These are phyloP conservation scores for Microsporum canis DNA, from an alignment of 2,329 filamentous ascomycete genomes.

Conservation along the genomic window DNA sequence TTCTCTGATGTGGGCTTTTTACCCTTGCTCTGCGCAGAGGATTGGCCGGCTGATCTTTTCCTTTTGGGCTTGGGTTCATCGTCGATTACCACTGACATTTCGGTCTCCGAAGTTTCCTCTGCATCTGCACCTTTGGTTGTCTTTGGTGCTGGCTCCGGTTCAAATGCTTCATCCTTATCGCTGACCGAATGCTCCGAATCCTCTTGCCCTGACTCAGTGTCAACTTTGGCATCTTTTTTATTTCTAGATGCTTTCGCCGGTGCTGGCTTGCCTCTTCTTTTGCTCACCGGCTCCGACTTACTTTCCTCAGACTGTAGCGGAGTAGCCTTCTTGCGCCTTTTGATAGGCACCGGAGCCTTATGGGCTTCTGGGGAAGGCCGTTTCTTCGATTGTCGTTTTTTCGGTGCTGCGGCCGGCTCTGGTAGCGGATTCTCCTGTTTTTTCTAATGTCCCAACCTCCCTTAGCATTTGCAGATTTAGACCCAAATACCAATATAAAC, in stretches of 20 bases:
- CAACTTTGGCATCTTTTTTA: conserved; percentile 11
- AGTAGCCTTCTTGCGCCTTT: conserved; percentile 26
- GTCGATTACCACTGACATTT: conserved; percentile 67
- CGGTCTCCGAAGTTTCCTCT: conserved; percentile 42
- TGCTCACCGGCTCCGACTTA: background rate
- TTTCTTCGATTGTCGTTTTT: conserved; percentile 20
- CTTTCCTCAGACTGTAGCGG: conserved; percentile 14
- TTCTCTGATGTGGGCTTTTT: conserved; percentile 23
- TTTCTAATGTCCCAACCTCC: background rate
- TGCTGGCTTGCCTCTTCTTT: conserved; percentile 3
- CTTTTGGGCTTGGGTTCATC: conserved; percentile 47
- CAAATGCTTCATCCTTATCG: conserved; percentile 8
- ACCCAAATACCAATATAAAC: background rate
- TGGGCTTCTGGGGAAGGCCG: conserved; percentile 17
- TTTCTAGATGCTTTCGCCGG: background rate
- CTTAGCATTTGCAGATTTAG: background rate
- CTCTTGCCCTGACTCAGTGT: conserved; percentile 8
- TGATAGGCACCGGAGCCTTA: conserved; percentile 19
- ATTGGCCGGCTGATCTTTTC: conserved; percentile 20
- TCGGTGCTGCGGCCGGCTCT: conserved; percentile 12
- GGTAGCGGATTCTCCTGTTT: conserved; percentile 7
- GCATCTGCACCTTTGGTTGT: background rate
- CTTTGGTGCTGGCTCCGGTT: conserved; percentile 6
- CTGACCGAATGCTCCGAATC: conserved; percentile 7
- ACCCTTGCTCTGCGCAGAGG: conserved; percentile 18